Base-by-base conservation (phyloP, 768 basidiomycete species). In the Amyloporia xantha region DNA sequence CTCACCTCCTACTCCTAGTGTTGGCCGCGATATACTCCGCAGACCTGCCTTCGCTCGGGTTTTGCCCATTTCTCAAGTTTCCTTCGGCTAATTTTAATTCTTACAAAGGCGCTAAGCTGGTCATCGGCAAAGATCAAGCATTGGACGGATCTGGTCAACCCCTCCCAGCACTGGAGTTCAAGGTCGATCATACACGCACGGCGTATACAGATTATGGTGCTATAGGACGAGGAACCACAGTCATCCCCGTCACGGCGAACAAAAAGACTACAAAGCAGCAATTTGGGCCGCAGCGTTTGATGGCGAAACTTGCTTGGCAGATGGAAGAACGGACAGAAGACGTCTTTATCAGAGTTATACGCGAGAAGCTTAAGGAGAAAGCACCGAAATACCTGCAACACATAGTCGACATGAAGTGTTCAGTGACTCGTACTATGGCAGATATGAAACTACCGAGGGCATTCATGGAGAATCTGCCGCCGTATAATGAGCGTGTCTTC, bases 381-480 rank as follows among this genome's bases (percentile, higher is more conserved):
- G 23, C 19, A 3, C 36, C 5, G 9, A 11, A 26, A 10, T 27
- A 40, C 23, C 47, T 48, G 13, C 24, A 4, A 12, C 47, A 48
- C 37, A 48, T 48, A 17, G 47, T 48, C 10, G 47, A 48, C 5
- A 9, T 40, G 7, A 48, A 40, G 20, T 41, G 23, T 17, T 48
- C 37, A 10, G n/a, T 38, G 25, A 41, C 23, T 5, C 13, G 21
- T 13, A 25, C 17, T 10, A 48, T 48, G 21, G 24, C 21, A 21
- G 23, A 40, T 4, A 39, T 48, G 47, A 11, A 19, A 2, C 23
- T 48, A 12, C 47, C 47, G 2, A 35, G 47, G 20, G 47, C 11
- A 4, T 38, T 39, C 10, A 27, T 48, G 47, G 47, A 25, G 10
- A 15, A 24, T 11, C 10, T 39, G 17, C 19, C 3, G 4, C n/a